These are phyloP conservation scores for Curvularia lunata DNA, from an alignment of 2,329 filamentous ascomycete species.

Conservation along the genomic window DNA sequence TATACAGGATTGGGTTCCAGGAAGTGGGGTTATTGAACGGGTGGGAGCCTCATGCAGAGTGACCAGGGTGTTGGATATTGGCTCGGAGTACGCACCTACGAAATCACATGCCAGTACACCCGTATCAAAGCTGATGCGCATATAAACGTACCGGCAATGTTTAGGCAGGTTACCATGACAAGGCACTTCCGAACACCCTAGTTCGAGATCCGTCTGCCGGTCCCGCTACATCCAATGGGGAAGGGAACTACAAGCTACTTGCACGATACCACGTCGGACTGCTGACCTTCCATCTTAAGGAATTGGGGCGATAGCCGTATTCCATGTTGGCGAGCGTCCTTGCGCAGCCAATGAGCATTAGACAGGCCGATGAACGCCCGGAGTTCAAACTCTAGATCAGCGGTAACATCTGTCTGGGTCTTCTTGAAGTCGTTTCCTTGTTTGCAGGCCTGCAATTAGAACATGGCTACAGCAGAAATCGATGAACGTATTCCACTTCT, in stretches of 20 bases:
- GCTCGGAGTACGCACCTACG: constrained; percentile 23
- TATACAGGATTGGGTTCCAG: constrained; percentile 10
- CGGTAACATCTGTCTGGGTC: not conserved
- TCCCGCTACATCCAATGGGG: constrained; percentile 15
- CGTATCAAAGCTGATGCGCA: constrained; percentile 14
- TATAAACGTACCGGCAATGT: constrained; percentile 22
- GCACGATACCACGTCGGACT: constrained; percentile 12
- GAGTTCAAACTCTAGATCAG: not conserved
- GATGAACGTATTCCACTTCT: not conserved
- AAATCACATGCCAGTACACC: constrained; percentile 24
- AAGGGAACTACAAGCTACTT: constrained; percentile 19
- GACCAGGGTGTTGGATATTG: constrained; percentile 9
- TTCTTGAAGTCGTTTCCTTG: not conserved
- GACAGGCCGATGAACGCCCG: not conserved
- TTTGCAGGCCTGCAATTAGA: not conserved
- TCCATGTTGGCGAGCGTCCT: not conserved
- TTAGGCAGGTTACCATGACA: constrained; percentile 8
- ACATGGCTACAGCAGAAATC: not conserved
- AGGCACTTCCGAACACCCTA: constrained; percentile 12
- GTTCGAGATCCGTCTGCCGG: constrained; percentile 6
- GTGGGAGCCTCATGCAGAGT: constrained; percentile 6
- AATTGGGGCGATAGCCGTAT: constrained; percentile 10
- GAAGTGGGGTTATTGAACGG: constrained; percentile 5
- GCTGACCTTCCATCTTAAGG: constrained; percentile 29
- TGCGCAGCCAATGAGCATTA: not conserved